phyloP scores from a whole-genome alignment of 495 filamentous ascomycete species.

The Trichoderma orchidacearum region DNA sequence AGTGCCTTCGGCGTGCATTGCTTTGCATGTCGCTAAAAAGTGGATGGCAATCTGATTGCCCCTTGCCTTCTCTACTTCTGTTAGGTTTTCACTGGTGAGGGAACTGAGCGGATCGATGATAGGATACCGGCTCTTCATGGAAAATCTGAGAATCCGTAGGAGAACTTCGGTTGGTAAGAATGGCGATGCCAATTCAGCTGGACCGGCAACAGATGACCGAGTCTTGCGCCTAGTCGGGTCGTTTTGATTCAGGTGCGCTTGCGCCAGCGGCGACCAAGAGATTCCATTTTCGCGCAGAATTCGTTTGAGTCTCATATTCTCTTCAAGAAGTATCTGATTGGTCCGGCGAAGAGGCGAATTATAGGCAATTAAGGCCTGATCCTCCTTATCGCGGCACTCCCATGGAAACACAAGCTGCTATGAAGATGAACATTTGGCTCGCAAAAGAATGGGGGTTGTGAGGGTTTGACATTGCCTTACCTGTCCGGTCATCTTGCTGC shows the following conservation, averaged over 20 bases:
- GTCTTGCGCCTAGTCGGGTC: constrained; percentile 3
- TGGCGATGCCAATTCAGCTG: constrained; percentile 14
- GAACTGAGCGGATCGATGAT: constrained; percentile 33
- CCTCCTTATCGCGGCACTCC: constrained; percentile 28
- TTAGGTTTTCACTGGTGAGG: constrained; percentile 15
- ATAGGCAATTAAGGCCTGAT: constrained; percentile 24
- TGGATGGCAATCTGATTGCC: constrained; percentile 24
- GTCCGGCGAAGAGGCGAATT: constrained; percentile 22
- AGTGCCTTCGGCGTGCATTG: constrained; percentile 24
- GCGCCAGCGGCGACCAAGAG: constrained; percentile 15
- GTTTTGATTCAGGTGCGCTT: constrained; percentile 6
- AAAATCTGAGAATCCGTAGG: constrained; percentile 26
- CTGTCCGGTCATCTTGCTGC: neutral
- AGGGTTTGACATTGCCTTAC: neutral
- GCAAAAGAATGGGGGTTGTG: neutral
- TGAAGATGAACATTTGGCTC: neutral
- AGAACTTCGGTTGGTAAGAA: constrained; percentile 30
- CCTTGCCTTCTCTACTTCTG: constrained; percentile 17
- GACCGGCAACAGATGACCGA: neutral
- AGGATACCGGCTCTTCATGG: constrained; percentile 26
- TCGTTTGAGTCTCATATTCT: constrained; percentile 22
- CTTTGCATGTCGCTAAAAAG: constrained; percentile 27
- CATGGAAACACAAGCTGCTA: constrained; percentile 10
- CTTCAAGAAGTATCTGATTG: constrained; percentile 17
- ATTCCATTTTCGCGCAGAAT: constrained; percentile 24